A percentile compares a stretch with the other conserved stretches of the same genome.
These are phyloP conservation scores for Pseudocercospora eumusae DNA, from an alignment of 2,329 filamentous ascomycete genomes.

Conservation along the genomic window DNA sequence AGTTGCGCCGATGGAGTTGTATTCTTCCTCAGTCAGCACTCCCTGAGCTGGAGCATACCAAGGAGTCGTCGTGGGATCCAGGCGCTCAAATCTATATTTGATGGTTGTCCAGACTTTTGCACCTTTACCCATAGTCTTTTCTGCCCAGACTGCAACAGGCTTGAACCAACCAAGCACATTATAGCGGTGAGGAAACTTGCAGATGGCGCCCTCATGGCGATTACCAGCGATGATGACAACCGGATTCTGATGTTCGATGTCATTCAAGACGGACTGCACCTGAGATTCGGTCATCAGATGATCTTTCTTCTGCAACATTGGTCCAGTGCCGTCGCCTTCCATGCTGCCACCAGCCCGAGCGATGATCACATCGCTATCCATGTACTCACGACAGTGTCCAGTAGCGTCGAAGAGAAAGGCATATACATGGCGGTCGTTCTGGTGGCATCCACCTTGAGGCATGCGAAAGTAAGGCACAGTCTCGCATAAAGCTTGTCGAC, in stretches of 20 bases:
- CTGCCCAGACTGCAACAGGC: conserved; percentile 68
- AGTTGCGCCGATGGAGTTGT: conserved; percentile 9
- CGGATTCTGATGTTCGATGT: conserved; percentile 51
- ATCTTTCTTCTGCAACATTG: conserved; percentile 51
- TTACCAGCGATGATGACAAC: conserved; percentile 56
- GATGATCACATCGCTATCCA: conserved; percentile 64
- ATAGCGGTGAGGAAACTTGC: conserved; percentile 59
- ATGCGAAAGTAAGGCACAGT: conserved; percentile 63
- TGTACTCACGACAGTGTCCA: conserved; percentile 56
- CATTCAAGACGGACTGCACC: conserved; percentile 49
- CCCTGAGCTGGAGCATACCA: conserved; percentile 35
- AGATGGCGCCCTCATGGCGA: conserved; percentile 52
- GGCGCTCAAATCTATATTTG: conserved; percentile 67
- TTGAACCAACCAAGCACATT: conserved; percentile 70
- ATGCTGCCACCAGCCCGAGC: conserved; percentile 62
- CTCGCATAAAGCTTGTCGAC: conserved; percentile 63
- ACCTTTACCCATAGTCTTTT: conserved; percentile 50
- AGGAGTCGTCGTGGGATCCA: conserved; percentile 57
- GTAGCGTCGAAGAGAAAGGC: conserved; percentile 63
- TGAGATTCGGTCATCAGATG: conserved; percentile 44
- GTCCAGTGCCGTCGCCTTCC: conserved; percentile 48
- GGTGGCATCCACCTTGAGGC: conserved; percentile 63
- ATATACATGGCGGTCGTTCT: conserved; percentile 50
- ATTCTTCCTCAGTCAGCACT: conserved; percentile 7
- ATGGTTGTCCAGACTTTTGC: conserved; percentile 44